Base-by-base conservation (phyloP, 768 basidiomycete genomes). In the Cytidiella melzeri region DNA sequence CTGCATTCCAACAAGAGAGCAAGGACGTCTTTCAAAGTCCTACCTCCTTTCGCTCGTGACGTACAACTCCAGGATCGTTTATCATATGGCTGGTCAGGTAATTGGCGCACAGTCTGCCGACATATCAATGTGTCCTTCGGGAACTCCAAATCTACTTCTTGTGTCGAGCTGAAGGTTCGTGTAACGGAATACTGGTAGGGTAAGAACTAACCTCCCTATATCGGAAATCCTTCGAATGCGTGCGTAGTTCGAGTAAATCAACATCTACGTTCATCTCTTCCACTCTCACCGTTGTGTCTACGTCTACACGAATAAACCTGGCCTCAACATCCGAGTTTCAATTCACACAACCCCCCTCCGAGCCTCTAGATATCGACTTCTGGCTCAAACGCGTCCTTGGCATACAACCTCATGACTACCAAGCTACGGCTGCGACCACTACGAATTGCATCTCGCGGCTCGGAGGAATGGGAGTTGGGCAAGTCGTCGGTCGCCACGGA, bases 1-100 rank as follows among this genome's bases (percentile, higher is more conserved):
- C 49, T 59, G 30, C 55, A 55, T 30, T 40, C 52, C 26, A 54
- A 60, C 51, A 48, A 48, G 9, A 43, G 55, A 4, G 34, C 47
- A 5, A 34, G 25, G 20, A 15, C 24, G 18, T 45, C 58, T 10
- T 23, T 62, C n/a, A 40, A 52, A n/a, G 52, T 60, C 44, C 42
- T 60, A 23, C 53, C 58, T 15, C 24, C 45, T 23, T 54, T 58
- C 26, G 39, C 48, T n/a, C 24, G 37, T 1, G 61, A 55, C 5
- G 48, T 37, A 3, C 42, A 42, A 4, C 26, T 57, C 15, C 50
- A 55, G 15, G 30, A 34, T 15, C 7, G 30, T 34, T 15, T 50
- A 53, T 41, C 45, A 43, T 15, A 7, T 15, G 56, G 57, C 3
- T 57, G 52, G 56, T 39, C 30, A n/a, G 52, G 48, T 20, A 38